Conservation (phyloP, 371 early-diverging fungal species). For the Blakeslea trispora region DNA sequence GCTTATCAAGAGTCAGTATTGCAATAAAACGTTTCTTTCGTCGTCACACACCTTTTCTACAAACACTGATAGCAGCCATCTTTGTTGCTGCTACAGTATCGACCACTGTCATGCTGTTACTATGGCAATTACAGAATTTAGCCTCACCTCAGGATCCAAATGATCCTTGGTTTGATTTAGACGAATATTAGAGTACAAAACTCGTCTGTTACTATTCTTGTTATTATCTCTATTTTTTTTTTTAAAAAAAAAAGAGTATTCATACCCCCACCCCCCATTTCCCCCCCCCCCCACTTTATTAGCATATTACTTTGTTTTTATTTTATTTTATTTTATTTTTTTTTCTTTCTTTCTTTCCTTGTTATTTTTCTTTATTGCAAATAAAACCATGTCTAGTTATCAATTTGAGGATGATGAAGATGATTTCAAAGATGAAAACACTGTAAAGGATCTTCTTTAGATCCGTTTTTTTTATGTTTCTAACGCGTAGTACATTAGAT, state of each 20-base stretch:
- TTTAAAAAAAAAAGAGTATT: not conserved
- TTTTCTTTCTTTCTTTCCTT: not conserved
- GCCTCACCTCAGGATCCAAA: conserved; percentile 40
- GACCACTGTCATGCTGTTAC: conserved; percentile 41
- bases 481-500: not conserved
- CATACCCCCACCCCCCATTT: too few relatives aligned
- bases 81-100: conserved; percentile 51
- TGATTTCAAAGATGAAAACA: not conserved
- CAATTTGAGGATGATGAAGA: not conserved
- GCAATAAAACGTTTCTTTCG: conserved; percentile 27
- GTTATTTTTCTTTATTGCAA: not conserved
- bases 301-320: too few relatives aligned
- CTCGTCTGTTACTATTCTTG: too few relatives aligned
- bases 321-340: too few relatives aligned
- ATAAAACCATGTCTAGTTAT: not conserved
- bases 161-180: conserved; percentile 43
- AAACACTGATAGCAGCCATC: conserved; percentile 39
- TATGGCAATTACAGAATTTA: conserved; percentile 50
- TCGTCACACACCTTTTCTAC: conserved; percentile 36
- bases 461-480: too few relatives aligned
- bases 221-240: not conserved
- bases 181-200: conserved; percentile 6
- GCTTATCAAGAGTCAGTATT: conserved; percentile 16
- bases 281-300: too few relatives aligned
- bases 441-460: not conserved